These are phyloP conservation scores for Arabidopsis suecica DNA, from an alignment of 345 rosid species.

Conservation along the genomic window DNA sequence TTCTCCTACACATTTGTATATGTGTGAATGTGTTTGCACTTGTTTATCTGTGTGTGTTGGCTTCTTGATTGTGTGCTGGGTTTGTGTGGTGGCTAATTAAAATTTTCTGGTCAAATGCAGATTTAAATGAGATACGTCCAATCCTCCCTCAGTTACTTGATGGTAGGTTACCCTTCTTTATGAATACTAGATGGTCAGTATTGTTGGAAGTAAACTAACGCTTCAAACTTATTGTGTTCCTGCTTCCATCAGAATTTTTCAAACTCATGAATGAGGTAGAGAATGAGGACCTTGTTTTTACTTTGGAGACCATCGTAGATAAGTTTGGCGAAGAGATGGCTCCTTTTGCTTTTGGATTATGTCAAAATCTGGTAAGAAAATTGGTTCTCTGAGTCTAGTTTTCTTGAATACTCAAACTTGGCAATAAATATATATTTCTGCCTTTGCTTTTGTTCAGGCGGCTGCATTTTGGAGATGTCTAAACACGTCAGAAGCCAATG, in stretches of 20 bases:
- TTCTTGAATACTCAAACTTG: conserved; percentile 18
- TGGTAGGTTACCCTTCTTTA: conserved; percentile 56
- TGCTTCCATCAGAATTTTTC: conserved; percentile 69
- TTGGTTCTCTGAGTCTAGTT: conserved; percentile 23
- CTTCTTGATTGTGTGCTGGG: conserved; percentile 1
- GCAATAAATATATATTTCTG: neutral
- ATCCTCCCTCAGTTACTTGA: conserved; percentile 93
- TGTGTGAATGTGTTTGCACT: conserved; percentile 23
- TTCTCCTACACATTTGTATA: conserved; percentile 27
- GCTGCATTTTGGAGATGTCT: conserved; percentile 97
- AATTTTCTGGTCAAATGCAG: conserved; percentile 49
- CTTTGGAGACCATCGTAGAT: conserved; percentile 91
- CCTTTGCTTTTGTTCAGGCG: conserved; percentile 56
- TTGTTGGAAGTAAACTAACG: conserved; percentile 18
- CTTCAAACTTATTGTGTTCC: neutral
- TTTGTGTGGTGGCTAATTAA: conserved; percentile 25
- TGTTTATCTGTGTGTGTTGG: conserved; percentile 12
- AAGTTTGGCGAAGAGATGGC: conserved; percentile 99
- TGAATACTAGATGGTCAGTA: conserved; percentile 21
- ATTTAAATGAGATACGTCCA: conserved; percentile 90
- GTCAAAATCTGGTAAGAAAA: conserved; percentile 87
- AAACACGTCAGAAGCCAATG: conserved; percentile 86
- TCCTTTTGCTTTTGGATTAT: conserved; percentile 89
- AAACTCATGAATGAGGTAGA: conserved; percentile 97
- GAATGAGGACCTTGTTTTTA: conserved; percentile 93